Evolutionary conservation across 208 protist species (phyloP).

Genomic region (Histomonas meleagridis): DNA sequence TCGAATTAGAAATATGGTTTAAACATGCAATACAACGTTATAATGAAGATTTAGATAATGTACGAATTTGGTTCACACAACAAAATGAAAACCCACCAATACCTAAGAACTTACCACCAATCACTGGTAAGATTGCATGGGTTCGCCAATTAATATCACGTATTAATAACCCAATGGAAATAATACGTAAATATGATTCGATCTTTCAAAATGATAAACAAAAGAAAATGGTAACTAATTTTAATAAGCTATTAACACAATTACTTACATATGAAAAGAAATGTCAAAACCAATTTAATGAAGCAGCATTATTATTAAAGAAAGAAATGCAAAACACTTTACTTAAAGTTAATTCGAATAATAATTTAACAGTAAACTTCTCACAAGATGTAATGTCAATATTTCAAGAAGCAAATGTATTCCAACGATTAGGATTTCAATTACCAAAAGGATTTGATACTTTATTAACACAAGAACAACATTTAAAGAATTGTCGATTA

Average conservation of each 20-base stretch:
- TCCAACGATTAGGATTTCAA: background rate
- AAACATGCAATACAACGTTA: background rate
- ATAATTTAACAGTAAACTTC: constrained; percentile 14
- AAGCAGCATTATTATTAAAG: background rate
- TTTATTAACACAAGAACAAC: background rate
- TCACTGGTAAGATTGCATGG: background rate
- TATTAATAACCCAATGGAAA: background rate
- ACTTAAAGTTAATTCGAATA: background rate
- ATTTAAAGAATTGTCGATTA: background rate
- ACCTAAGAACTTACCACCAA: constrained; percentile 27
- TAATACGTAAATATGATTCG: background rate
- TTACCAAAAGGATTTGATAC: background rate
- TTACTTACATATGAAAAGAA: background rate
- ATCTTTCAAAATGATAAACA: background rate
- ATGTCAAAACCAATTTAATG: background rate
- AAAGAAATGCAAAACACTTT: constrained; percentile 34
- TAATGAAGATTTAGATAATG: constrained; percentile 1
- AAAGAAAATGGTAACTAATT: background rate
- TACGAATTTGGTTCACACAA: background rate
- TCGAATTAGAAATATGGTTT: background rate
- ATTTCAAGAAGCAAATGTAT: constrained; percentile 19
- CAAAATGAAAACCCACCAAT: background rate
- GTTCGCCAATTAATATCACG: background rate
- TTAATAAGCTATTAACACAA: background rate
- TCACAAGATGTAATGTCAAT: background rate